Evolutionary conservation across 2,329 filamentous ascomycete genomes (phyloP), one percentile per base, ranked within the genome.

Genomic region (Fusarium sarcochroum): DNA sequence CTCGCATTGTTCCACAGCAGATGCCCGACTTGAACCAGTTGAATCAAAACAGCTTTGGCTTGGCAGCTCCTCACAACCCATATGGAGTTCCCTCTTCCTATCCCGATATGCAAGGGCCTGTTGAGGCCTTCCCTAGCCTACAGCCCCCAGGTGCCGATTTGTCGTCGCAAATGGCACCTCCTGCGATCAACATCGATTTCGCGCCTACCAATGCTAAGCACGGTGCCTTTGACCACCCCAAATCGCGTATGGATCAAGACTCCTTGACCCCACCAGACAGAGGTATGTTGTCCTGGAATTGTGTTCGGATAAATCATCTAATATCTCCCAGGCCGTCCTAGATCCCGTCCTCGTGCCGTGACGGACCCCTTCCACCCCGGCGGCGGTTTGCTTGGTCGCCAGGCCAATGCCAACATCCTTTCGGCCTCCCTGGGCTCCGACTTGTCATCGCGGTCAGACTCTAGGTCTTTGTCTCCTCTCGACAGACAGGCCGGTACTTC

Each of bases 171-270:
- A 96, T 97, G 90, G 91, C 91, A 5, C 93, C 94, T n/a, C 94
- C 94, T 1, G 93, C 94, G 51, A 98, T 98, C 80, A 97, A 96
- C 76, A 96, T 98, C 72, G 93, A 97, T 76, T 94, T 93, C 78
- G 94, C 94, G 17, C 94, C 94, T 23, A 90, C 90, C 88, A 91
- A 52, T 83, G 87, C 59, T 34, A 79, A 77, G 62, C 72, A 70
- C 27, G 73, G 69, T 34, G 54, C 69, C 32, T 80, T 80, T 57
- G 76, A 79, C 46, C 86, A 87, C 27, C 83, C 86, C 20, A 93
- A 92, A 75, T 80, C 86, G 30, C 84, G 85, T n/a, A 82, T 90
- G 70, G 89, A 93, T 70, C 86, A 90, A 67, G 93, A 97, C 77
- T 93, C 94, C 6, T 81, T 98, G 65, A 96, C 91, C 50, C 94